Percentiles rank a stretch among this genome's conserved stretches.
These are phyloP conservation scores for Heterobasidion annosum DNA, from an alignment of 1,284 basidiomycete species.

Conservation along the genomic window DNA sequence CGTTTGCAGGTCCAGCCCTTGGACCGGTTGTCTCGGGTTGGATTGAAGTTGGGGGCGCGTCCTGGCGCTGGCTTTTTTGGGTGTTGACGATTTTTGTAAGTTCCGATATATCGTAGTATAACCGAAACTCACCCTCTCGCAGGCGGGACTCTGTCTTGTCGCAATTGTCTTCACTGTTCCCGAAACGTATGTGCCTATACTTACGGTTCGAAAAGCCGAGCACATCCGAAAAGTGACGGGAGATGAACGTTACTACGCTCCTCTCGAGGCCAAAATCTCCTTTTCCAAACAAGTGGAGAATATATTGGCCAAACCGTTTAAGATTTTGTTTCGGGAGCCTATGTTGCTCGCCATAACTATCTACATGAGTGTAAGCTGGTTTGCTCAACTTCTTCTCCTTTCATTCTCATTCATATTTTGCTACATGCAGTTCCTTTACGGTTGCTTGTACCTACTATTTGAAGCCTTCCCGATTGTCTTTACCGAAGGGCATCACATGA, in stretches of 20 bases:
- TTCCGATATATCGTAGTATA: conserved; percentile 1
- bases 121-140: background rate
- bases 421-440: conserved; percentile 44
- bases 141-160: conserved; percentile 32
- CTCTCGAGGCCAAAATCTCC: conserved; percentile 32
- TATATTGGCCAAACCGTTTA: conserved; percentile 54
- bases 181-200: conserved; percentile 60
- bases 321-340: conserved; percentile 66
- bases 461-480: conserved; percentile 56
- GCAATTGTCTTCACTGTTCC: conserved; percentile 62
- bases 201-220: conserved; percentile 41
- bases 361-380: conserved; percentile 49
- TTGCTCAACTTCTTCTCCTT: background rate
- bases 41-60: conserved; percentile 28
- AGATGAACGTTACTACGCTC: conserved; percentile 53
- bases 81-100: conserved; percentile 59
- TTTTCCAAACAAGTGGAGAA: conserved; percentile 34
- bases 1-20: conserved; percentile 66
- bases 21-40: conserved; percentile 11
- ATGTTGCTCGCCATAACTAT: conserved; percentile 67
- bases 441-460: conserved; percentile 52
- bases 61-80: conserved; percentile 77
- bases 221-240: conserved; percentile 44
- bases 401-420: background rate
- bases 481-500: conserved; percentile 40